Evolutionary conservation across 2,329 filamentous ascomycete species (phyloP).

Genomic region (Sarocladiaceae sp.): DNA sequence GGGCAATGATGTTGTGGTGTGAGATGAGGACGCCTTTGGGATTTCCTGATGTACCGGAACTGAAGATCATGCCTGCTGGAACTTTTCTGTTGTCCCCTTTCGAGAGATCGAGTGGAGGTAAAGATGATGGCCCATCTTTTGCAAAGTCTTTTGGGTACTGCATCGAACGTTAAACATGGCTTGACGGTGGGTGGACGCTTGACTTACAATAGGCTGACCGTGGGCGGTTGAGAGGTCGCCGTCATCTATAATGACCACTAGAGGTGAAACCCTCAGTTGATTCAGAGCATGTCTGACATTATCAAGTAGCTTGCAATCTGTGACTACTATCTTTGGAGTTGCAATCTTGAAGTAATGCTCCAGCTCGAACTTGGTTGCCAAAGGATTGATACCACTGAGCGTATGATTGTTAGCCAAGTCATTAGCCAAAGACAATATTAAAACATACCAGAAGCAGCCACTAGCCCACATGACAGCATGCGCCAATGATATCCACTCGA

Average conservation of each 20-base stretch:
- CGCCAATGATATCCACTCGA: slow-evolving; percentile 16
- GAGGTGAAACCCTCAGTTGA: not conserved
- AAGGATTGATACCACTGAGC: slow-evolving; percentile 18
- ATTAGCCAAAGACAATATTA: too few relatives aligned
- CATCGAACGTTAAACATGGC: not conserved
- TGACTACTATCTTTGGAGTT: slow-evolving; percentile 15
- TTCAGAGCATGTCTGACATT: slow-evolving; percentile 10
- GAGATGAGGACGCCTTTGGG: slow-evolving; percentile 20
- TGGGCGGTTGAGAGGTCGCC: not conserved
- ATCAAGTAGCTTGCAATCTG: slow-evolving; percentile 13
- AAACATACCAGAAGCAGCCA: slow-evolving; percentile 16
- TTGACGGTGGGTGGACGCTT: not conserved
- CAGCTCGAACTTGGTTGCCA: slow-evolving; percentile 19
- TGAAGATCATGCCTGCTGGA: slow-evolving; percentile 19
- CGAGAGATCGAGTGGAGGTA: slow-evolving; percentile 12
- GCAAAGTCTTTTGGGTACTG: slow-evolving; percentile 1
- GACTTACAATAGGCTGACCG: not conserved
- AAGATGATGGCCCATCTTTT: not conserved
- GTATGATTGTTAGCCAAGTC: too few relatives aligned
- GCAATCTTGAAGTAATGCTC: slow-evolving; percentile 18
- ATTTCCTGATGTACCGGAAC: slow-evolving; percentile 19
- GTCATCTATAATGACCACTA: slow-evolving; percentile 2
- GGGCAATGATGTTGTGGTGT: slow-evolving; percentile 19
- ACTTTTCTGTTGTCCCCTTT: slow-evolving; percentile 13
- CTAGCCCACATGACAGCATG: slow-evolving; percentile 20